phyloP scores from a whole-genome alignment of 257 asterid genomes.

The Solanum clarkiae region DNA sequence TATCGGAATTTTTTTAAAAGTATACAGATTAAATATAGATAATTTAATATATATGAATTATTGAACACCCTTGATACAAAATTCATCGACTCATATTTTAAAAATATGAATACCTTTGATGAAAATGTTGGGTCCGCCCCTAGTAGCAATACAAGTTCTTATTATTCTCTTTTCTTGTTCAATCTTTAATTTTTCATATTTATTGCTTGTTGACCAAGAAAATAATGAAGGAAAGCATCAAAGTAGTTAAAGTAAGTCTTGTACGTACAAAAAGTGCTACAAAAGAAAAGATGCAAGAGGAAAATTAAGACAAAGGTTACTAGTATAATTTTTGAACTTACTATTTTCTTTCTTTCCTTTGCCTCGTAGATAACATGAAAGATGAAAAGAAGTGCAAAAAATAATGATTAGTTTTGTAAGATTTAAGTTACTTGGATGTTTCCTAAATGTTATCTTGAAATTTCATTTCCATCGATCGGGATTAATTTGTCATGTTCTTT shows the following conservation, averaged over 20 bases:
- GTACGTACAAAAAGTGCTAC: background rate
- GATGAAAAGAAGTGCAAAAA: background rate
- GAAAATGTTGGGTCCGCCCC: too few species aligned
- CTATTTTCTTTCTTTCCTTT: background rate
- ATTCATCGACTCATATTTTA: too few species aligned
- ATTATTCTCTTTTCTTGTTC: background rate
- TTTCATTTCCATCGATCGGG: background rate
- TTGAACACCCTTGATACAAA: too few species aligned
- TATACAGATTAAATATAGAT: too few species aligned
- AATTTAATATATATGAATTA: too few species aligned
- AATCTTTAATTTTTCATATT: background rate
- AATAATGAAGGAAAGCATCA: background rate
- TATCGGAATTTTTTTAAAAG: too few species aligned
- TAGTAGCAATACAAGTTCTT: too few species aligned
- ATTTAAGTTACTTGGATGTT: background rate
- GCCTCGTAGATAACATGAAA: background rate
- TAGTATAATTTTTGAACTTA: background rate
- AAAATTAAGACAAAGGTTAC: background rate
- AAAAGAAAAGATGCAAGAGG: background rate
- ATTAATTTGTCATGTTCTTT: too few species aligned
- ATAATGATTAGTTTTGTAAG: background rate
- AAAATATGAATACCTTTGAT: too few species aligned
- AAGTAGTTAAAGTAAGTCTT: background rate
- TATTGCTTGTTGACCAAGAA: background rate
- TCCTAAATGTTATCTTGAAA: background rate